These are phyloP conservation scores for Sisymbrium altissimum DNA, from an alignment of 345 rosid species.

Conservation along the genomic window DNA sequence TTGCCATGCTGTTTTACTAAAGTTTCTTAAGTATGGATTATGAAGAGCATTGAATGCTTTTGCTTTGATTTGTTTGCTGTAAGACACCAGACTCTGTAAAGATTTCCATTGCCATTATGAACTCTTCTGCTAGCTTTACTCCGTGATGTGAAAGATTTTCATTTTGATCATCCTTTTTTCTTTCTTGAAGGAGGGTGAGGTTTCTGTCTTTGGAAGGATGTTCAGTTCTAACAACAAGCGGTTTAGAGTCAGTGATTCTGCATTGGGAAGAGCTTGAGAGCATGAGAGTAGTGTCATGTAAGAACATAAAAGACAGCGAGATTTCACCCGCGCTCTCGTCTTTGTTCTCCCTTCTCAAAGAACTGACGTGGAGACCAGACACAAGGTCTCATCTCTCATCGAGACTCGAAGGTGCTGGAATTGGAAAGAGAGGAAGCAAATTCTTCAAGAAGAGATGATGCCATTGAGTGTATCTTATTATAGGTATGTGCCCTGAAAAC, in stretches of 20 bases:
- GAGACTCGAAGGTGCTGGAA: conserved; percentile 55
- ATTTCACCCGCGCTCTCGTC: conserved; percentile 69
- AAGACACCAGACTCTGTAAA: background rate
- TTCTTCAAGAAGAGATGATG: conserved; percentile 60
- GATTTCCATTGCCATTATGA: background rate
- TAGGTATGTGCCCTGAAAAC: conserved; percentile 6
- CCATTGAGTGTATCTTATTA: background rate
- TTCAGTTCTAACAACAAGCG: conserved; percentile 64
- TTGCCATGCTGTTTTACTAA: background rate
- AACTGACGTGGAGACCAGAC: conserved; percentile 91
- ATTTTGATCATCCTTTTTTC: background rate
- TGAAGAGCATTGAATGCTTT: background rate
- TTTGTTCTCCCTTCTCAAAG: conserved; percentile 70
- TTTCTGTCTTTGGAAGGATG: conserved; percentile 74
- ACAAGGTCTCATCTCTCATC: conserved; percentile 65
- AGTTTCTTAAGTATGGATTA: background rate
- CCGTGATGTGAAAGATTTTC: background rate
- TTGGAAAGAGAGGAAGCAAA: conserved; percentile 78
- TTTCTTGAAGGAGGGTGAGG: conserved; percentile 66
- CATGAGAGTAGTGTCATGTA: conserved; percentile 65
- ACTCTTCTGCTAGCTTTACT: background rate
- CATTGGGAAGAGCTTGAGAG: conserved; percentile 72
- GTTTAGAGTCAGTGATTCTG: conserved; percentile 70
- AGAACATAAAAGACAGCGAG: conserved; percentile 67
- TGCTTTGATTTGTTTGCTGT: background rate